These are phyloP conservation scores for Lentinula raphanica DNA, from an alignment of 768 basidiomycete species.

Conservation along the genomic window DNA sequence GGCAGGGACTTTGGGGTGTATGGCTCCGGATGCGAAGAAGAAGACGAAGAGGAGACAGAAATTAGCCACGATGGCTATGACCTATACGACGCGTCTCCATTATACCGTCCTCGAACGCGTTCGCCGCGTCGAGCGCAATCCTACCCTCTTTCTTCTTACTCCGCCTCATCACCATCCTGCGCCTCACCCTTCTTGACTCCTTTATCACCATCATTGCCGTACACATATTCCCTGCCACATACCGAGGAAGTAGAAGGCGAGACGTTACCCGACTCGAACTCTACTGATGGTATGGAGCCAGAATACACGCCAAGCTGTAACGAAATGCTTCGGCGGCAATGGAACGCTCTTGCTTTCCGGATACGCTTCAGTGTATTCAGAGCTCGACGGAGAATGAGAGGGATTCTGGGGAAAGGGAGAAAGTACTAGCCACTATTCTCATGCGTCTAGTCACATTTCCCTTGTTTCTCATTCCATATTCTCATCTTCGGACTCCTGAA, in stretches of 20 bases:
- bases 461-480: neutral
- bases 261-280: neutral
- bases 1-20: neutral
- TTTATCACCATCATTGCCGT: neutral
- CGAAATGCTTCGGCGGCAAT: neutral
- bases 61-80: constrained; percentile 2
- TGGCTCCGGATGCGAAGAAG: neutral
- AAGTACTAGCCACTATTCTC: neutral
- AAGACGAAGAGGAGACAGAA: constrained; percentile 1
- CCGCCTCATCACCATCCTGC: neutral
- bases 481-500: neutral
- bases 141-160: neutral
- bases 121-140: neutral
- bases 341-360: neutral
- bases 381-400: neutral
- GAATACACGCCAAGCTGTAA: constrained; percentile 1
- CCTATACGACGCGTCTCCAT: neutral
- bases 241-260: neutral
- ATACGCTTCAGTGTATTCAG: neutral
- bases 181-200: neutral
- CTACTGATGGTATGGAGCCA: neutral
- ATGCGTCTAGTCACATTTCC: neutral
- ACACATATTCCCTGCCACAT: neutral
- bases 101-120: neutral
- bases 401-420: neutral